Evolutionary conservation across 2,329 filamentous ascomycete genomes (phyloP), one percentile per base, ranked within the genome.

Genomic region (Huntiella moniliformis): DNA sequence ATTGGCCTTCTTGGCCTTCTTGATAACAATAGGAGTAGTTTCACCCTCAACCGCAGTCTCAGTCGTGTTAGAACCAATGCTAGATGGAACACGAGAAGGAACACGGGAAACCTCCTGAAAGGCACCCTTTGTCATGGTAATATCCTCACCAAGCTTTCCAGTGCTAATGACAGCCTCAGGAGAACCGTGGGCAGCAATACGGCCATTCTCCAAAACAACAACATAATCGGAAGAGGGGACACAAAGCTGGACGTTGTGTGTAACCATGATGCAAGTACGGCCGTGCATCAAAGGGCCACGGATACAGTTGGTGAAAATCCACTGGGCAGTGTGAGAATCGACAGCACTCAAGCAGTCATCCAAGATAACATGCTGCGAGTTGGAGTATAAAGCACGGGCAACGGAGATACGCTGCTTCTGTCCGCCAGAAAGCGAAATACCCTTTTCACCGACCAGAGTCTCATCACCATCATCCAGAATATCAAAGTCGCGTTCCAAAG

Each of bases 361-460:
- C 42, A 98, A 70, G 8, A 98, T 71, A 12, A 98, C 65, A 60
- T 96, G 88, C 45, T 79, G 80, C 4, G 87, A 92, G 61, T 85
- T 88, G 53, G 85, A 94, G 63, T 98, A 98, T n/a, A 98, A 71
- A 1, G 91, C 91, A 53, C 91, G 79, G n/a, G 91, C 91, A 38
- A 98, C 71, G 11, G 88, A 95, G 44, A 98, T 96, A 49, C 91
- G 79, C 61, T 98, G 91, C 63, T 96, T 96, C 63, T 98, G 91
- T 5, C 91, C 91, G 52, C 91, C 91, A 5, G 91, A 98, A 11
- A 98, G 73, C 12, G 88, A 88, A 51, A 98, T 94, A 32, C 91
- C 91, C 63, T 96, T 98, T 59, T 98, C 91, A 44, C 91, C 91
- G 31, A 98, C 91, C 16, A 95, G 66, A 0, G 91, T 96, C 60